Base-by-base conservation (phyloP, 2,329 filamentous ascomycete genomes). In the Xylariaceae sp. region DNA sequence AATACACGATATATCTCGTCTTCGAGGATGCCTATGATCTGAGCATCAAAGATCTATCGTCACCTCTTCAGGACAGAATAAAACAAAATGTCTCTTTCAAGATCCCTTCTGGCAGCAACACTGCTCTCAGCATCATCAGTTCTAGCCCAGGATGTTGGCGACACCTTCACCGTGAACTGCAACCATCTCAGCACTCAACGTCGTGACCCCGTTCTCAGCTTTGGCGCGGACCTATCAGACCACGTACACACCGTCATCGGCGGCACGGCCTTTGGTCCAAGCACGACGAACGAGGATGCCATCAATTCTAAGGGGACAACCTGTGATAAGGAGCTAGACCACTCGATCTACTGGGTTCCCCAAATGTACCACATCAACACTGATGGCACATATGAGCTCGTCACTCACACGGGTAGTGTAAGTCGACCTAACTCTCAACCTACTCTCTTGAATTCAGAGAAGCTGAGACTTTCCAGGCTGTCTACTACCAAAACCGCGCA, bases 131-230 rank as follows among this genome's bases (percentile, higher is more conserved):
- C 60, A 34, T 53, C 50, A 34, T 56, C 48, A n/a, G 51, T 51
- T 17, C 55, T 49, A 18, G 60, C 57, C 35, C 59, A 61, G 39
- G 51, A 57, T 57, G 42, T 62, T 23, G 56, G 53, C 17, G 60
- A 59, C 53, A 62, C 60, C 4, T 62, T 62, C 35, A 62, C 57
- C 4, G 60, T 62, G 17, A 62, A 62, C 60, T 62, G 56, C 50
- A 42, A 35, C n/a, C 60, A 49, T 23, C 51, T 62, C 9, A 56
- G n/a, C 13, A 51, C 35, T 3, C 57, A 59, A 56, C 60, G 60
- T 13, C 56, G 56, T 55, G 60, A 62, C 30, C 60, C 60, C 17
- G 13, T 62, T 34, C 8, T 62, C 39, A 54, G 30, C 50, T 59
- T 59, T 9, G 60, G 60, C n/a, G 23, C 4, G 8, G 53, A 59